Evolutionary conservation across 2,329 filamentous ascomycete genomes (phyloP).

Genomic region (Sclerotinia subarctica): DNA sequence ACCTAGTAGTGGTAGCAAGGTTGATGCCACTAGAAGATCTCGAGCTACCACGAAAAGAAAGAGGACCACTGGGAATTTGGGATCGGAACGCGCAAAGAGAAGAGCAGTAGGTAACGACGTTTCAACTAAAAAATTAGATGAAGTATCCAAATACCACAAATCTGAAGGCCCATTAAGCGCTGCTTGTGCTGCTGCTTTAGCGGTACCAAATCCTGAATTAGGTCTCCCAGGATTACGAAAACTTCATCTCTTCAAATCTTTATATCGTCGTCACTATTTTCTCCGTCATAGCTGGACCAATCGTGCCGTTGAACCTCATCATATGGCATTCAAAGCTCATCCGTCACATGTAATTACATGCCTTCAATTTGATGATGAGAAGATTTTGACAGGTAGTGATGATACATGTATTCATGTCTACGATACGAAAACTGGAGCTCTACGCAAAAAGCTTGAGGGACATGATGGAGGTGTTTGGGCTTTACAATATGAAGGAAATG

Average conservation of each 20-base stretch:
- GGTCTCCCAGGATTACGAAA: conserved; percentile 75
- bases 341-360: conserved; percentile 96
- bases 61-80: conserved; percentile 27
- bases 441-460: conserved; percentile 79
- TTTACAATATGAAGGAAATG: conserved; percentile 92
- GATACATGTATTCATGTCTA: conserved; percentile 98
- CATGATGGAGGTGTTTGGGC: conserved; percentile 99
- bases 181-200: conserved; percentile 77
- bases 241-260: conserved; percentile 91
- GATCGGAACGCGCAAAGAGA: conserved; percentile 35
- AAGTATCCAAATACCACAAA: conserved; percentile 37
- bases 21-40: conserved; percentile 26
- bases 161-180: conserved; percentile 83
- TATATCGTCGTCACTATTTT: conserved; percentile 89
- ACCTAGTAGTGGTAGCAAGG: conserved; percentile 21
- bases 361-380: conserved; percentile 95
- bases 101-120: conserved; percentile 34
- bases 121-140: conserved; percentile 31
- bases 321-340: conserved; percentile 95
- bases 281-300: conserved; percentile 92
- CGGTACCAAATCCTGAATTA: conserved; percentile 77
- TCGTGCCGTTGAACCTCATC: conserved; percentile 76
- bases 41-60: conserved; percentile 38
- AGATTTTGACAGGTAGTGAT: conserved; percentile 95
- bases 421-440: conserved; percentile 87